Evolutionary conservation across 306 rosid species (phyloP).

Genomic region (Rubus idaeus): DNA sequence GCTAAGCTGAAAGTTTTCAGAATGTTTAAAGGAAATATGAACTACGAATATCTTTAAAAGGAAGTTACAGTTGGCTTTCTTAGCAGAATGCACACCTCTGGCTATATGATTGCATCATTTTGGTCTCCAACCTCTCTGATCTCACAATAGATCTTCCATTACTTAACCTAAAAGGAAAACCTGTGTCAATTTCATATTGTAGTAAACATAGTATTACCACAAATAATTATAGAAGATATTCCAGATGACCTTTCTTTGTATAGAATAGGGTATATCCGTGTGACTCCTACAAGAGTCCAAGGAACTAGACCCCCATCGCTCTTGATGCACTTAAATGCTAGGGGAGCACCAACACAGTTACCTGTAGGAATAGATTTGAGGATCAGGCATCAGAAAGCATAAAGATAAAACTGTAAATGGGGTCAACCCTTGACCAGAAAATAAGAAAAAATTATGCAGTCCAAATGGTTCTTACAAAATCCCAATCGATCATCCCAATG

Average conservation of each 20-base stretch:
- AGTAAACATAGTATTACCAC: background rate
- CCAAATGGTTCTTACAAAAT: constrained; percentile 59
- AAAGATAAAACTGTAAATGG: constrained; percentile 20
- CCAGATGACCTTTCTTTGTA: constrained; percentile 75
- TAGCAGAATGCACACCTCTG: constrained; percentile 55
- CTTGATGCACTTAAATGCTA: constrained; percentile 85
- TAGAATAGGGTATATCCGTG: constrained; percentile 78
- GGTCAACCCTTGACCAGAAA: constrained; percentile 16
- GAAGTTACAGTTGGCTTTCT: constrained; percentile 10
- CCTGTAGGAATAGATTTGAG: constrained; percentile 43
- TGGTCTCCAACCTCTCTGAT: constrained; percentile 80
- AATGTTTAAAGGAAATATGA: constrained; percentile 20
- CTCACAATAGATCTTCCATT: constrained; percentile 69
- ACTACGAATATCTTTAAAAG: constrained; percentile 16
- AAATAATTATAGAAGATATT: constrained; percentile 9
- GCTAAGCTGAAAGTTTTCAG: constrained; percentile 13
- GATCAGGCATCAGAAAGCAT: constrained; percentile 27
- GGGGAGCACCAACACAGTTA: constrained; percentile 64
- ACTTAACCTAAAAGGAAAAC: constrained; percentile 53
- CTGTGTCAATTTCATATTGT: constrained; percentile 18
- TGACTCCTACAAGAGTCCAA: constrained; percentile 74
- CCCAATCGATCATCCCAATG: constrained; percentile 89
- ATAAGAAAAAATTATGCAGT: constrained; percentile 1
- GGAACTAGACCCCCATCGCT: constrained; percentile 76
- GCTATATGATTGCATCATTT: constrained; percentile 47